phyloP scores from a whole-genome alignment of 352 stramenopile species.

The Pythium sukuiense region DNA sequence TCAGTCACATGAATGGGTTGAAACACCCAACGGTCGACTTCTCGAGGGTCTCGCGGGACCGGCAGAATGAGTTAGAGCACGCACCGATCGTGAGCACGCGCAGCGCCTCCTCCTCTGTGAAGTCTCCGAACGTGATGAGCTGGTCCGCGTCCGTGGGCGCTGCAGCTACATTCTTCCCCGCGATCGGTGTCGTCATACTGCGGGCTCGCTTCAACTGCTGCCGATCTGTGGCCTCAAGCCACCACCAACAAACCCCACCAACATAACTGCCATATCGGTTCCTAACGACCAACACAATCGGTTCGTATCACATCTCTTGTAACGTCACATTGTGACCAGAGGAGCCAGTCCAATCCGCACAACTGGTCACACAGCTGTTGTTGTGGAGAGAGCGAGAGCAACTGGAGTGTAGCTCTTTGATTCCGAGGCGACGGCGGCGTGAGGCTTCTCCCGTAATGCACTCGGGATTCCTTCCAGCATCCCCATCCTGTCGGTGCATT shows the following conservation, averaged over 20 bases:
- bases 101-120: conserved; percentile 68
- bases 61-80: background rate
- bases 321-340: background rate
- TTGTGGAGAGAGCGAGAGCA: background rate
- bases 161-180: conserved; percentile 28
- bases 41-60: background rate
- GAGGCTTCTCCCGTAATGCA: conserved; percentile 10
- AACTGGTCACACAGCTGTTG: background rate
- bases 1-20: conserved; percentile 15
- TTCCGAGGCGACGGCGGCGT: background rate
- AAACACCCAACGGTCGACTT: conserved; percentile 6
- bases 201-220: background rate
- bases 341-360: conserved; percentile 12
- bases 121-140: conserved; percentile 79
- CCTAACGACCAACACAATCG: background rate
- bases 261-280: conserved; percentile 1
- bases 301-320: background rate
- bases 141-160: conserved; percentile 19
- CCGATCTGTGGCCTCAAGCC: background rate
- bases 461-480: conserved; percentile 26
- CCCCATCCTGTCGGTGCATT: conserved; percentile 12
- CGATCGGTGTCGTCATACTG: conserved; percentile 17
- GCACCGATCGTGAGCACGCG: conserved; percentile 24
- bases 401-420: background rate
- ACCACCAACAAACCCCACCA: background rate